phyloP scores from a whole-genome alignment of 2,329 filamentous ascomycete species.

The Neofusicoccum kwambonambiense region DNA sequence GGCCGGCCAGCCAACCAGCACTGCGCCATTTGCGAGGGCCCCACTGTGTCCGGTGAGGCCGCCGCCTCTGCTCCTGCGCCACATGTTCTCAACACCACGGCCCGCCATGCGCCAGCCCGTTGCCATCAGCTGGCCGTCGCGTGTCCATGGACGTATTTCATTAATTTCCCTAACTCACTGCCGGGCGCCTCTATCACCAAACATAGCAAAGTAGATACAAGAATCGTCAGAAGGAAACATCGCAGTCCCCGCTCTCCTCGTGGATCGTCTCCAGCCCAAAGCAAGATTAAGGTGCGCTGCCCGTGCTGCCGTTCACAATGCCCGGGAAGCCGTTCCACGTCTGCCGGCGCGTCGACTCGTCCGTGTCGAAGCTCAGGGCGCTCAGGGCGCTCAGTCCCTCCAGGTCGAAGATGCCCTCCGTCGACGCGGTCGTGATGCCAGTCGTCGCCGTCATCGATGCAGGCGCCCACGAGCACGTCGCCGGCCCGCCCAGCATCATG shows the following conservation, averaged over 20 bases:
- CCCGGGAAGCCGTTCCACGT: constrained; percentile 14
- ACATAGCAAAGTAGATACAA: neutral
- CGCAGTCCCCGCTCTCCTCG: neutral
- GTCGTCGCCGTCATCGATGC: constrained; percentile 9
- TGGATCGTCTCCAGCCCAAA: neutral
- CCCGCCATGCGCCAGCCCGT: no score
- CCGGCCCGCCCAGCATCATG: constrained; percentile 17
- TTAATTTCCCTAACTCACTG: neutral
- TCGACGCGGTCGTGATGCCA: neutral
- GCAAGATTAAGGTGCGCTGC: neutral
- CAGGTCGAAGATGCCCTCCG: constrained; percentile 2
- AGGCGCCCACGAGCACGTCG: neutral
- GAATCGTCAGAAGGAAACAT: neutral
- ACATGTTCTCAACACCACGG: no score
- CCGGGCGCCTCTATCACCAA: neutral
- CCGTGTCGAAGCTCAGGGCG: neutral
- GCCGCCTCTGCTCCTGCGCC: no score
- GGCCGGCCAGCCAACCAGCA: neutral
- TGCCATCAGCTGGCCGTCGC: no score
- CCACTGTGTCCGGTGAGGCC: no score
- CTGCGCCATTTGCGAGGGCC: neutral
- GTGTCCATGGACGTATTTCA: no score
- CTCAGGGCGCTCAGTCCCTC: constrained; percentile 7
- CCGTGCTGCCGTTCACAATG: neutral
- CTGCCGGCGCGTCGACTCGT: neutral